These are phyloP conservation scores for Naganishia friedmannii DNA, from an alignment of 768 basidiomycete genomes.

Conservation along the genomic window DNA sequence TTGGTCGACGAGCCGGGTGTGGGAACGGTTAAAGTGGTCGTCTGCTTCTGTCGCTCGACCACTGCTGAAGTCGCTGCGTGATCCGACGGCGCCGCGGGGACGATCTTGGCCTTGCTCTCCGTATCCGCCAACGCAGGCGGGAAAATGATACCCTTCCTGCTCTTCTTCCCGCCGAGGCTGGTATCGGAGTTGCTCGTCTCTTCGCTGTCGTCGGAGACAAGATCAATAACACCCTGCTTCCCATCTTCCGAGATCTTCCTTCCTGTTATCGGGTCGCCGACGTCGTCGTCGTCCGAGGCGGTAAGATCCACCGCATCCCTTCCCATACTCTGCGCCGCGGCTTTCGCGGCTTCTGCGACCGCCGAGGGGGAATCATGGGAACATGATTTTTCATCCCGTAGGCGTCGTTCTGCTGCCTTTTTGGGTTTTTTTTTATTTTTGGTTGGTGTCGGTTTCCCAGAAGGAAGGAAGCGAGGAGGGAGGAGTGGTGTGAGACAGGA, in stretches of 20 bases:
- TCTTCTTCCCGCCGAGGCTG: slow-evolving; percentile 37
- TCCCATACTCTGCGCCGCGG: slow-evolving; percentile 64
- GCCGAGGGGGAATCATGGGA: slow-evolving; percentile 40
- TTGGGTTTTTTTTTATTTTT: no score
- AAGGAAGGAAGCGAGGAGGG: neutral
- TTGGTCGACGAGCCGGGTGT: no score
- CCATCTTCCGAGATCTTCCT: neutral
- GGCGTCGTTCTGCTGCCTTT: slow-evolving; percentile 84
- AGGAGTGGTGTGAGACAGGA: no score
- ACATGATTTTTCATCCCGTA: slow-evolving; percentile 71
- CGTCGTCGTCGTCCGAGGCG: neutral
- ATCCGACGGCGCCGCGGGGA: neutral
- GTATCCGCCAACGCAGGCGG: slow-evolving; percentile 23
- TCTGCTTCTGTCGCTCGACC: neutral
- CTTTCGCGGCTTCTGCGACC: slow-evolving; percentile 60
- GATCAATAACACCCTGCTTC: slow-evolving; percentile 52
- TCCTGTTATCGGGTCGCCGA: neutral
- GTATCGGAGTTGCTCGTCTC: slow-evolving; percentile 36
- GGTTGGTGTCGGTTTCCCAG: no score
- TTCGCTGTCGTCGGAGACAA: slow-evolving; percentile 4
- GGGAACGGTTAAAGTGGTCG: neutral
- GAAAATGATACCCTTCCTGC: neutral
- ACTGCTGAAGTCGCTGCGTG: neutral
- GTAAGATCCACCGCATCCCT: slow-evolving; percentile 56
- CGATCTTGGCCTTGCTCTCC: neutral